Evolutionary conservation across 768 basidiomycete species (phyloP).

Genomic region (Sporobolomyces pararoseus): DNA sequence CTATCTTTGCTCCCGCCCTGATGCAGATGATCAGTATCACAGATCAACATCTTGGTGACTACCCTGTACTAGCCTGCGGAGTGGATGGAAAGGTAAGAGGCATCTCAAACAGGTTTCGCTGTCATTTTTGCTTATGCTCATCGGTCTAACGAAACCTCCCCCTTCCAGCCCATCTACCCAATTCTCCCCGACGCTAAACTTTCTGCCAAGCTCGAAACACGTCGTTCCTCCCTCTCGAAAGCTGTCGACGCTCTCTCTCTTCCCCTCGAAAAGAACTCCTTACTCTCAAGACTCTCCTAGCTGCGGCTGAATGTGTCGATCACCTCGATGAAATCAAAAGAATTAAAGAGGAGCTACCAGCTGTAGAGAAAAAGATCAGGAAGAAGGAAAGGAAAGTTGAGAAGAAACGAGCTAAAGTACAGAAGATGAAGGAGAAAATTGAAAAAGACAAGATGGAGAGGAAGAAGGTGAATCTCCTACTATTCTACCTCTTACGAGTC

Average conservation of each 20-base stretch:
- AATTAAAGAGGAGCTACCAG: neutral
- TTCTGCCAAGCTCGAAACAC: neutral
- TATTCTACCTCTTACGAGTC: neutral
- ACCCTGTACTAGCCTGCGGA: neutral
- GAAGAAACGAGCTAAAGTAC: neutral
- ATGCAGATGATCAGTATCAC: too few species aligned
- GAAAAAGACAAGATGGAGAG: conserved; percentile 1
- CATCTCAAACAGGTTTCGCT: neutral
- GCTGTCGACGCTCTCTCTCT: conserved; percentile 1
- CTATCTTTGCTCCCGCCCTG: too few species aligned
- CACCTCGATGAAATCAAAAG: neutral
- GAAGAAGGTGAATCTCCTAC: neutral
- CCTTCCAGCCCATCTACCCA: neutral
- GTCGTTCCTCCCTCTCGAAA: neutral
- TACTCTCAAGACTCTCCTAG: neutral
- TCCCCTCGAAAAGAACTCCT: neutral
- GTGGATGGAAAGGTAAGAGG: neutral
- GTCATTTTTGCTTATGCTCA: neutral
- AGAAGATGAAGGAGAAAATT: conserved; percentile 7
- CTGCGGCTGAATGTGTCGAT: neutral
- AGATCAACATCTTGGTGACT: neutral
- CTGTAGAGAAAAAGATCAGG: neutral
- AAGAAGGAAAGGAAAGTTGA: neutral
- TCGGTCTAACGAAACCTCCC: neutral
- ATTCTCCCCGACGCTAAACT: neutral